Percentiles rank a stretch among this genome's conserved stretches.
Conservation (phyloP, 192 early-diverging fungal species). For the Backusella westeae region DNA sequence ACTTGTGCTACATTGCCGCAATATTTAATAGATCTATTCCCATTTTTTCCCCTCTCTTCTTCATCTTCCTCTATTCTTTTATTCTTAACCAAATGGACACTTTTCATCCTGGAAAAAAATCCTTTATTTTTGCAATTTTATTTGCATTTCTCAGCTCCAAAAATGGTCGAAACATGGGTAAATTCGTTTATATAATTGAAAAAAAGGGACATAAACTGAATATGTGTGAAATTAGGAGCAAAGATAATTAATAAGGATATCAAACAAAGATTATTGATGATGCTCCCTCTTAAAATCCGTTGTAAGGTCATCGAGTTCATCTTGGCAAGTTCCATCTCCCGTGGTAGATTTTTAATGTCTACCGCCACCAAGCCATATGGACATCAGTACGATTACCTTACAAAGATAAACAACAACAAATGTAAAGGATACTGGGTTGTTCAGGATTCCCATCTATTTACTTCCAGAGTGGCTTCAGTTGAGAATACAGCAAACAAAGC, state of each 20-base stretch:
- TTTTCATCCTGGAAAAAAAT: not conserved
- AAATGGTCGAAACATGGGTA: not conserved
- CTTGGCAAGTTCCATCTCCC: not conserved
- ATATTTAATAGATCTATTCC: not conserved
- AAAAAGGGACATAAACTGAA: not conserved
- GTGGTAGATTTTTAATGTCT: not conserved
- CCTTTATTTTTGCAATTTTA: not conserved
- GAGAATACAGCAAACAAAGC: not conserved
- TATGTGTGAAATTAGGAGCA: not conserved
- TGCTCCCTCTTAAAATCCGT: not conserved
- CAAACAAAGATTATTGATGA: not conserved
- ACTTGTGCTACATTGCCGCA: not conserved
- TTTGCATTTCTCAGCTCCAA: not conserved
- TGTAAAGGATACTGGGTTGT: slow-evolving; percentile 10
- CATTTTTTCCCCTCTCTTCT: not conserved
- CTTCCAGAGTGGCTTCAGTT: not conserved
- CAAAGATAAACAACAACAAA: not conserved
- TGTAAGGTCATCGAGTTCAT: not conserved
- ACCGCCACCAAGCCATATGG: slow-evolving; percentile 2
- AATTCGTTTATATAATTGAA: not conserved
- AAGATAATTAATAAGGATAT: not conserved
- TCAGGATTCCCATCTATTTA: not conserved
- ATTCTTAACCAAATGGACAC: not conserved
- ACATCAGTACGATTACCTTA: not conserved
- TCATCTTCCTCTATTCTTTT: not conserved